Conservation (phyloP, 176 grass and related monocot genomes). For the Oryza brachyantha region DNA sequence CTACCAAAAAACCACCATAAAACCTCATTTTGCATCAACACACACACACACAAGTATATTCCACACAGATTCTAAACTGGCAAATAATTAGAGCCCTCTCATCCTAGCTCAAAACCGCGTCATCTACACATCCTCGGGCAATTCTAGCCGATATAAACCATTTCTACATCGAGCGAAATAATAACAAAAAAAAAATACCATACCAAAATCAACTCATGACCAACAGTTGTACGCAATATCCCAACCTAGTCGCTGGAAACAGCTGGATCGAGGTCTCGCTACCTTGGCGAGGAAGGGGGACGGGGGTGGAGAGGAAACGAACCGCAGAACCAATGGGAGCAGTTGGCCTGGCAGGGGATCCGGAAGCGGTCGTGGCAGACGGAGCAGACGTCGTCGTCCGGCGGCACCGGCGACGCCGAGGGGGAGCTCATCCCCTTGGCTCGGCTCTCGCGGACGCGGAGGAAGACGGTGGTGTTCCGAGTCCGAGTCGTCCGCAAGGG, state of each 20-base stretch:
- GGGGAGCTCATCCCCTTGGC: constrained; percentile 31
- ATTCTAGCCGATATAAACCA: neutral
- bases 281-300: neutral
- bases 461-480: constrained; percentile 5
- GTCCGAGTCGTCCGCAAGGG: constrained; percentile 11
- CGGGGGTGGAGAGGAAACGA: neutral
- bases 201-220: neutral
- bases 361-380: constrained; percentile 85
- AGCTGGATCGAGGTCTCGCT: neutral
- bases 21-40: constrained; percentile 6
- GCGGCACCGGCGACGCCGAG: constrained; percentile 54
- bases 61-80: neutral
- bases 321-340: constrained; percentile 99
- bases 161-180: neutral
- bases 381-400: constrained; percentile 82
- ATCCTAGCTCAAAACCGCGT: neutral
- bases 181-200: neutral
- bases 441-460: neutral
- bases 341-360: constrained; percentile 86
- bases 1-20: neutral
- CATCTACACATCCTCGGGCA: neutral
- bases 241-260: neutral
- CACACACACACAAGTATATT: neutral
- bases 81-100: neutral
- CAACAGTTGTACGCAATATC: neutral